Percentiles rank a stretch among this genome's conserved stretches.
phyloP scores from a whole-genome alignment of 192 early-diverging fungal species.

The Gaertneriomyces sp. region DNA sequence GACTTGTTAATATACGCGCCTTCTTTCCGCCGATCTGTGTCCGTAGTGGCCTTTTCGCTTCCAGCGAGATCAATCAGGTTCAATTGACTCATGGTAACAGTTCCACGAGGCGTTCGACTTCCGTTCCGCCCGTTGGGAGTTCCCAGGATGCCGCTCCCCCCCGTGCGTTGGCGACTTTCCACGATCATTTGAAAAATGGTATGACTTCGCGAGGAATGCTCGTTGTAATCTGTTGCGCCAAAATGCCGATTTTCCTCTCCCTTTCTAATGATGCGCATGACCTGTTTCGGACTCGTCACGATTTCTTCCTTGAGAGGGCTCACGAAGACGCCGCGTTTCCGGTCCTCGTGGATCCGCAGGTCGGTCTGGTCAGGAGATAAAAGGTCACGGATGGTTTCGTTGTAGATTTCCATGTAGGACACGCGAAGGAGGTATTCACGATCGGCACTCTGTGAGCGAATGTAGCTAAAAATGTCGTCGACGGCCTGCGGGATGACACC shows the following conservation, averaged over 20 bases:
- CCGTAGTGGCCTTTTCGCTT: slow-evolving; percentile 85
- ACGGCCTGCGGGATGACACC: slow-evolving; percentile 70
- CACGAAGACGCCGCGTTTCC: slow-evolving; percentile 54
- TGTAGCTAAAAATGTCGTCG: slow-evolving; percentile 56
- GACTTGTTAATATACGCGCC: slow-evolving; percentile 95
- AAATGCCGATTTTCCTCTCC: slow-evolving; percentile 73
- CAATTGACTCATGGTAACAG: slow-evolving; percentile 32
- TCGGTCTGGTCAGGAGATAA: slow-evolving; percentile 76
- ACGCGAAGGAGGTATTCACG: slow-evolving; percentile 89
- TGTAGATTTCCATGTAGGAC: slow-evolving; percentile 97
- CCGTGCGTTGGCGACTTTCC: slow-evolving; percentile 66
- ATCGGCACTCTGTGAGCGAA: slow-evolving; percentile 53
- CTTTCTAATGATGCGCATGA: slow-evolving; percentile 37
- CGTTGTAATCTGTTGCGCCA: slow-evolving; percentile 90
- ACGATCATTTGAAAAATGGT: slow-evolving; percentile 93
- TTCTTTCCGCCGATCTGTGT: slow-evolving; percentile 86
- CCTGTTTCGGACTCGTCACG: slow-evolving; percentile 44
- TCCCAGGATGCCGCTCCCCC: neutral
- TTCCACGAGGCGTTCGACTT: slow-evolving; percentile 13
- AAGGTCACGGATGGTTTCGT: slow-evolving; percentile 74
- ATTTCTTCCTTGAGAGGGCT: slow-evolving; percentile 47
- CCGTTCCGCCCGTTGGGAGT: neutral
- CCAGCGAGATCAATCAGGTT: slow-evolving; percentile 98
- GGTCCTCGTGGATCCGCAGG: slow-evolving; percentile 83
- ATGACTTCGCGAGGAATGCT: slow-evolving; percentile 86